Evolutionary conservation across 257 asterid species (phyloP).

Genomic region (Solanum lignicaule): DNA sequence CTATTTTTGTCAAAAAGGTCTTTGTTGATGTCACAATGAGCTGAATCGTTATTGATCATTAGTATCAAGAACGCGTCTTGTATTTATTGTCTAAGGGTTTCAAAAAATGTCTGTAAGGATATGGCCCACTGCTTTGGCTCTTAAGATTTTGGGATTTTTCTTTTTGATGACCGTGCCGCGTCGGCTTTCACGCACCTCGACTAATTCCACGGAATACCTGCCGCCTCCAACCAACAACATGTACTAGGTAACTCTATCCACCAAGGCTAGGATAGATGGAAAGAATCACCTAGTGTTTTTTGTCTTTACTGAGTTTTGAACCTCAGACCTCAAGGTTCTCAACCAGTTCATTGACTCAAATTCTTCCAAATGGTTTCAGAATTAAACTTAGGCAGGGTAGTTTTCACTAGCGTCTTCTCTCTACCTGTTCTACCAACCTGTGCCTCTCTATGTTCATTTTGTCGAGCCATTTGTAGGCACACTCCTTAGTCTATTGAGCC

Average conservation of each 20-base stretch:
- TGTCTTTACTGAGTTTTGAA: background rate
- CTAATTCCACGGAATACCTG: background rate
- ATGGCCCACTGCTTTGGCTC: background rate
- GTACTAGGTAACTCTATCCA: background rate
- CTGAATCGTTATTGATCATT: background rate
- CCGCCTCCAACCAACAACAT: background rate
- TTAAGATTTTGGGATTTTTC: background rate
- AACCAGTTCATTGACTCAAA: background rate
- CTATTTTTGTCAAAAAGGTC: background rate
- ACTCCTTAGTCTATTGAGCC: background rate
- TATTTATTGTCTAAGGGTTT: background rate
- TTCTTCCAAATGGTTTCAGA: background rate
- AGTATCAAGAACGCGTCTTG: background rate
- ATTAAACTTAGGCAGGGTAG: background rate
- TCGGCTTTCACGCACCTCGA: background rate
- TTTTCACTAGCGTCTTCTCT: background rate
- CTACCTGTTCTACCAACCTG: background rate
- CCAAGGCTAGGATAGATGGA: background rate
- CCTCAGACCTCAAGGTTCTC: background rate
- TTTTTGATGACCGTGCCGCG: background rate
- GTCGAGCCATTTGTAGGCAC: background rate
- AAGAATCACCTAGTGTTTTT: background rate
- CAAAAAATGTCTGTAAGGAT: background rate
- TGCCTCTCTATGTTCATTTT: background rate
- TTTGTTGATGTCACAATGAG: background rate